Percentiles rank a stretch among this genome's conserved stretches.
Evolutionary conservation across 1,139 yeast species (phyloP).

Genomic region (Yamadazyma diddensiae): DNA sequence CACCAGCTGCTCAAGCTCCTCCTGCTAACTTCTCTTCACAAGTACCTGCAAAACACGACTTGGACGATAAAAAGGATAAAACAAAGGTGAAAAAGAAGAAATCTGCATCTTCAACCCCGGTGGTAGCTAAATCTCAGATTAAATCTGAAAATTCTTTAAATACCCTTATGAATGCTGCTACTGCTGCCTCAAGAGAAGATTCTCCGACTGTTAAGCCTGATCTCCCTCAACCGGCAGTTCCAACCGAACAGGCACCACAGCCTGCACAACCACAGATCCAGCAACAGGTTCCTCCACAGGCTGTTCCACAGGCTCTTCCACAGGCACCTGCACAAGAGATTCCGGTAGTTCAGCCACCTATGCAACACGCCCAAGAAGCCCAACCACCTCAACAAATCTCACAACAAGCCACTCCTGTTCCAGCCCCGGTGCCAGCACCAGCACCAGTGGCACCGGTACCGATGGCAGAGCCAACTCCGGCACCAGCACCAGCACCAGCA

Average conservation of each 20-base stretch:
- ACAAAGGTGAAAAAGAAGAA: conserved; percentile 16
- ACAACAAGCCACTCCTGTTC: conserved; percentile 2
- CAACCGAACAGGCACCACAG: conserved; percentile 9
- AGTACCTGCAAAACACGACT: conserved; percentile 28
- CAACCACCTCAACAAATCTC: too few relatives aligned
- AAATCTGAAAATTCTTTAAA: conserved; percentile 19
- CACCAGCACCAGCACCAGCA: conserved; percentile 6
- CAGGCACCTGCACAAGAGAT: conserved; percentile 11
- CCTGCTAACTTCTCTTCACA: conserved; percentile 6
- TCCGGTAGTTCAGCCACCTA: conserved; percentile 10
- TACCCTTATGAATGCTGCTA: conserved; percentile 32
- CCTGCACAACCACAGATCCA: conserved; percentile 6
- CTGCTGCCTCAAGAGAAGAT: conserved; percentile 12
- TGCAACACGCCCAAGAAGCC: conserved; percentile 2
- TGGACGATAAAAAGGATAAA: conserved; percentile 35
- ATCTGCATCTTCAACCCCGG: conserved; percentile 18
- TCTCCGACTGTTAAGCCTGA: conserved; percentile 12
- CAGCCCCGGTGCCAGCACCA: conserved; percentile 8
- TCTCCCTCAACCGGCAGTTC: conserved; percentile 8
- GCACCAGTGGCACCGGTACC: conserved; percentile 3
- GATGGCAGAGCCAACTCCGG: conserved; percentile 3
- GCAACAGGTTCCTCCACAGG: conserved; percentile 6
- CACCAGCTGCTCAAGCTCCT: conserved; percentile 9
- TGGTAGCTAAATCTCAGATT: conserved; percentile 12
- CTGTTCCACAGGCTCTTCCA: conserved; percentile 9